Evolutionary conservation across 768 basidiomycete genomes (phyloP), one percentile per base, ranked within the genome.

Genomic region (Agrocybe pediades): DNA sequence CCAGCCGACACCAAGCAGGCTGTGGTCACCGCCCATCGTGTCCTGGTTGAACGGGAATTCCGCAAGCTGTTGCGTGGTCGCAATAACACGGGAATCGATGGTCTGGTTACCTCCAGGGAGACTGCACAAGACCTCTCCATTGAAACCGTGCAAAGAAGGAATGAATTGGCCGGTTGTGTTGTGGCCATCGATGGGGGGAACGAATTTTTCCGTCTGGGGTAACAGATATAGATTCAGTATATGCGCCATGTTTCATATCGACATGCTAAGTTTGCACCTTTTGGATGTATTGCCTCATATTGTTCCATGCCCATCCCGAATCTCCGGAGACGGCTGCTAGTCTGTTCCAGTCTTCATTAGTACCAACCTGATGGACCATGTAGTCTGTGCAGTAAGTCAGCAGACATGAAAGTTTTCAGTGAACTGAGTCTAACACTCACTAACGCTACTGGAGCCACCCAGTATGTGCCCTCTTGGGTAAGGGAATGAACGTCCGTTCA

Each of bases 1-100:
- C 17, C 55, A 62, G 1, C 61, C 59, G 4, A 60, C 42, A 6
- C 59, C 61, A 6, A 58, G 47, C 9, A 54, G 43, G 15, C 39
- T 47, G 13, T 51, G 53, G 15, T 49, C 25, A n/a, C 53, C 51
- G 2, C 59, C 59, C n/a, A 49, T 49, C 23, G 43, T 54, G 21
- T 60, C 59, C 6, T 51, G 27, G 45, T 73, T 73, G 61, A 65
- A 78, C 0, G 70, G 66, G 52, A 74, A 79, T 27, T 69, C 62
- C 0, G 39, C 36, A 6, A 68, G 50, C 39, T 71, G 56, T n/a
- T 55, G 17, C 2, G 68, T 64, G 0, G 68, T 66, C 3, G 58
- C 57, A 16, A 70, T 51, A 4, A 50, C 41, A 15, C 49, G 49
- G 6, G 40, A 15, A 30, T 50, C 49, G 5, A 50, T 42, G 2